Evolutionary conservation across 78 protist species (phyloP), one percentile per base, ranked within the genome.

Genomic region (Acrasis kona): DNA sequence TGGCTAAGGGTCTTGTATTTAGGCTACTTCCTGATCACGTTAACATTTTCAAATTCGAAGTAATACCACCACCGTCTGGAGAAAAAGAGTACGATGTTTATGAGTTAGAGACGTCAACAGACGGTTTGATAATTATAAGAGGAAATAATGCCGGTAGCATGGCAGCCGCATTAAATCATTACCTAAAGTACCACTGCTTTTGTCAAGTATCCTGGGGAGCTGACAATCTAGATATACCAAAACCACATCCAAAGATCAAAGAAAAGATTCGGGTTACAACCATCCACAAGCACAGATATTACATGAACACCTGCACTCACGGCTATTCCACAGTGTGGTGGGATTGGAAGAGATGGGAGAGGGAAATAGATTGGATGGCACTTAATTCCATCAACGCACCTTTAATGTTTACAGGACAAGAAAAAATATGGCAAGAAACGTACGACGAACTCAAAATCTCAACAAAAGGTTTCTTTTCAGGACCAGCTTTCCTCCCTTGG

Each of bases 401-500:
- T 35, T 76, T 90, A 34, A 86, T 88, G 31, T 84, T 88, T 57
- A 75, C 72, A 39, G 93, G 93, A 1, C 93, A 89, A 71, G 93
- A 89, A 57, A 75, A 88, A 50, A 35, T 89, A 29, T 89, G 91
- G 88, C 70, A 39, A 31, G n/a, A 81, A n/a, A 72, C 73, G 2
- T 89, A 74, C 70, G 12, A 30, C 27, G 36, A 78, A 10, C 1
- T 88, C 2, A 89, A 89, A 1, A 61, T 86, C 7, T 7, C 84
- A 2, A 39, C 42, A 5, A 31, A 87, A n/a, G n/a, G n/a, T 12
- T 89, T 69, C 74, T 84, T 88, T 31, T 68, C 85, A 3, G 93
- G 93, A 36, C 93, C 93, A 5, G 93, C 92, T 34, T 89, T 89
- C 76, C 71, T 89, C 19, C 88, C 93, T 29, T 89, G 93, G 93